Evolutionary conservation across 129 eudicot genomes (phyloP).

Genomic region (Centrapalus pauciflorus): DNA sequence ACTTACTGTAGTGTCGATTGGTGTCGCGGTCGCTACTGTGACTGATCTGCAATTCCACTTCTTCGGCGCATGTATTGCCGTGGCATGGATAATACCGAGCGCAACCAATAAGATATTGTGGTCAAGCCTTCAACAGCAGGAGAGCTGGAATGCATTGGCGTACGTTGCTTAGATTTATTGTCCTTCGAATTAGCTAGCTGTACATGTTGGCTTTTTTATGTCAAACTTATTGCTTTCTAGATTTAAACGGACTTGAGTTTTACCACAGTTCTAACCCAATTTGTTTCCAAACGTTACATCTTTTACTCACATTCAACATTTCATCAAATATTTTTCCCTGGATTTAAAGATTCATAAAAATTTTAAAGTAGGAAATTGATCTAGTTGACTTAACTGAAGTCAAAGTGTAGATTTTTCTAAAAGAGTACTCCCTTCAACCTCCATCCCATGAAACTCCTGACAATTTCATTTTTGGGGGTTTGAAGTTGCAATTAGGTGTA

Average conservation of each 20-base stretch:
- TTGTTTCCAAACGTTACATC: background rate
- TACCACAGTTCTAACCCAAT: background rate
- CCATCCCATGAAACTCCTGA: background rate
- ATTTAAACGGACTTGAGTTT: background rate
- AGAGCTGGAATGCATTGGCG: slow-evolving; percentile 95
- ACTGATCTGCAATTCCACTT: slow-evolving; percentile 96
- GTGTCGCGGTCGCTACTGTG: slow-evolving; percentile 97
- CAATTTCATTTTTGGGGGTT: background rate
- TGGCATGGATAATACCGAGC: slow-evolving; percentile 96
- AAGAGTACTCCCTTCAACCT: background rate
- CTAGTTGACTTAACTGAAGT: background rate
- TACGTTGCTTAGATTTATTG: slow-evolving; percentile 31
- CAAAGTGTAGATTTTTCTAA: background rate
- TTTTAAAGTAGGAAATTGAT: background rate
- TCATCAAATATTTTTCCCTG: background rate
- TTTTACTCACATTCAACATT: background rate
- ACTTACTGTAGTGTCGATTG: slow-evolving; percentile 73
- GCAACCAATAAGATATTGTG: slow-evolving; percentile 90
- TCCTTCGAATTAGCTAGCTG: background rate
- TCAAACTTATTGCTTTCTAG: background rate
- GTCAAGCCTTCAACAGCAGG: slow-evolving; percentile 98
- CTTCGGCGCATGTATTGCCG: slow-evolving; percentile 94
- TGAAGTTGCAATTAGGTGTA: background rate
- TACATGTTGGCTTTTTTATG: background rate
- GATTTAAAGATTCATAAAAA: background rate